Base-by-base conservation (phyloP, 441 rosid genomes). In the Jatropha multifida region DNA sequence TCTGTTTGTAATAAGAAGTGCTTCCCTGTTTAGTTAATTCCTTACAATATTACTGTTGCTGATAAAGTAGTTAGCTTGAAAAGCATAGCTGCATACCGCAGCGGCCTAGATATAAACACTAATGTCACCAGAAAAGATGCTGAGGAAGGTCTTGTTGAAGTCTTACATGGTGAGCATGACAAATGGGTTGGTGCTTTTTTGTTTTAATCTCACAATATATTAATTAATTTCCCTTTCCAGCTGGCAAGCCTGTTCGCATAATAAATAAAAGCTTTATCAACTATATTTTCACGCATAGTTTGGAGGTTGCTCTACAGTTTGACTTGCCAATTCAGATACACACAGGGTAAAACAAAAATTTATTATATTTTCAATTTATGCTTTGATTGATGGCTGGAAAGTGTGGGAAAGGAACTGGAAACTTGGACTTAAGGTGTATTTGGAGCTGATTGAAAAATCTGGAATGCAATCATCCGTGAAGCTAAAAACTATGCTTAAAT, bases 271-370 rank as follows among this genome's bases (percentile, higher is more conserved):
- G 87, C 86, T 76, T 96, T 62, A 86, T 89, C 65, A 97, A 96
- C 89, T 88, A 91, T 80, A 83, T 94, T 76, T 86, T 96, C 82
- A 80, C 87, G 0, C 77, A 11, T 27, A 85, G 94, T 84, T 82
- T 91, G 90, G 92, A 88, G 84, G 79, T 88, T 67, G 96, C 97
- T 62, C 69, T 67, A 61, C 69, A 71, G 74, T 83, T 81, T 72
- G 88, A 91, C 89, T 81, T 96, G 87, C 98, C 99, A 42, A 72
- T 96, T 80, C 98, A 96, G 80, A 90, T 96, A 85, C 98, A 96
- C 86, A 90, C 98, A 54, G 99, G 98, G 99, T 96, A 91, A 87
- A 72, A 42, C 32, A 32, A 32, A 66, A 59, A 76, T 42, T 65
- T 72, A 51, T 78, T 71, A 72, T 65, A 63, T 63, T 61, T 44